A percentile compares a stretch with the other conserved stretches of the same genome.
Conservation (phyloP, 805 yeast species). For the Saccharomycopsis vini region DNA sequence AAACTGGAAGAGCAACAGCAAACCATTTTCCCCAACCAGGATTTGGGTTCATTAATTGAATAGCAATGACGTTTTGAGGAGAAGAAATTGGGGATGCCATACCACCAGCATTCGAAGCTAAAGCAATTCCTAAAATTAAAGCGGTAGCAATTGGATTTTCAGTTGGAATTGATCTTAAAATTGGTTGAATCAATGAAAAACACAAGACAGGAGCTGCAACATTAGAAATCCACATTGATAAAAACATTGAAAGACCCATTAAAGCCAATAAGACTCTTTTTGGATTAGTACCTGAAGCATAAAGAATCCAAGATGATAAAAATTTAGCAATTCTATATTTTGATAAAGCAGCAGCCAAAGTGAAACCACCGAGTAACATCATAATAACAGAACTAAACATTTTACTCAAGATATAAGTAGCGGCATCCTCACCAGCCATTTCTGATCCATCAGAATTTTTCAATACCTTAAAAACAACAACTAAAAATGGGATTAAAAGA, state of each 20-base stretch:
- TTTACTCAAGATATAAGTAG: conserved; percentile 62
- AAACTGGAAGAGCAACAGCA: conserved; percentile 74
- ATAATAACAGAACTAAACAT: conserved; percentile 97
- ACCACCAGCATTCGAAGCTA: conserved; percentile 92
- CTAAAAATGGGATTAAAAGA: conserved; percentile 71
- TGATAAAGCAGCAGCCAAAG: conserved; percentile 89
- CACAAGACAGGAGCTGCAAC: conserved; percentile 96
- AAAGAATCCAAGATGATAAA: conserved; percentile 72
- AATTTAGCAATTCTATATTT: conserved; percentile 85
- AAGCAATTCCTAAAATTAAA: conserved; percentile 81
- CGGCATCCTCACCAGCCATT: conserved; percentile 58
- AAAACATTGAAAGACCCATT: conserved; percentile 79
- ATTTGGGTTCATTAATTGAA: conserved; percentile 66
- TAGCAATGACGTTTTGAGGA: conserved; percentile 90
- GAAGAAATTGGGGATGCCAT: conserved; percentile 97
- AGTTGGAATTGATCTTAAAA: conserved; percentile 74
- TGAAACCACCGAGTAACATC: conserved; percentile 86
- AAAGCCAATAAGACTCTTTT: conserved; percentile 65
- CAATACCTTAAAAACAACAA: conserved; percentile 63
- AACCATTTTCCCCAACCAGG: conserved; percentile 94
- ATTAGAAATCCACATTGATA: conserved; percentile 92
- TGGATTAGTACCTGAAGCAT: conserved; percentile 83
- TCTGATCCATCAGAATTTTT: conserved; percentile 38
- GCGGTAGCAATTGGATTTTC: conserved; percentile 76
- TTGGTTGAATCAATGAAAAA: conserved; percentile 84